Base-by-base conservation (phyloP, 768 basidiomycete species). In the Favolaschia claudopus region DNA sequence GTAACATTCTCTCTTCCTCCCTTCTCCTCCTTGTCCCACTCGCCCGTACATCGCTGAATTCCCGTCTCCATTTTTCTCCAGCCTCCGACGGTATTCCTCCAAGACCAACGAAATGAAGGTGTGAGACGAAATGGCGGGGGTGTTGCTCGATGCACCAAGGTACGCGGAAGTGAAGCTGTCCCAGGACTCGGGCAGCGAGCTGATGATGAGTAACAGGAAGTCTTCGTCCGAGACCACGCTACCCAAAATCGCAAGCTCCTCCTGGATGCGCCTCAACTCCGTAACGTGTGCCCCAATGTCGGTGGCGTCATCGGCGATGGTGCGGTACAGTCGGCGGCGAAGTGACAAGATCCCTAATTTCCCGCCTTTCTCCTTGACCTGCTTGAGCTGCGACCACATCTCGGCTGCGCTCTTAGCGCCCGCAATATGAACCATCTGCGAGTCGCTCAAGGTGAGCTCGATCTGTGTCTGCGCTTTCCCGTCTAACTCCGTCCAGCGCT, bases 1-100 rank as follows among this genome's bases (percentile, higher is more conserved):
- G 49, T 56, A 74, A 55, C 73, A 75, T 31, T 19, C 27, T 46
- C 33, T 29, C 24, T 45, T 28, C 33, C 29, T 42, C 38, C 45
- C 48, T 45, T n/a, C 10, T 38, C 33, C 20, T 36, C 28, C 27
- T 27, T 51, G 19, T 15, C 13, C n/a, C 4, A 27, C 17, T 17
- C 48, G 36, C 29, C 48, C 49, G 15, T 50, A 52, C 50, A 52
- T 52, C 20, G 50, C 50, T 17, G 39, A 2, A 17, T 13, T 52
- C 7, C 50, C 50, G n/a, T 52, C 39, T 2, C 50, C 50, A 25
- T 32, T 52, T 13, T 42, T 52, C 39, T 37, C 48, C 2, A 9
- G 38, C 19, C 22, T 27, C 17, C 44, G 44, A 46, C 44, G 44
- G 27, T 46, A 27, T 32, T 56, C 55, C 36, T 56, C 55, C 24